phyloP scores from a whole-genome alignment of 192 early-diverging fungal species.

The Coemansia pectinata region DNA sequence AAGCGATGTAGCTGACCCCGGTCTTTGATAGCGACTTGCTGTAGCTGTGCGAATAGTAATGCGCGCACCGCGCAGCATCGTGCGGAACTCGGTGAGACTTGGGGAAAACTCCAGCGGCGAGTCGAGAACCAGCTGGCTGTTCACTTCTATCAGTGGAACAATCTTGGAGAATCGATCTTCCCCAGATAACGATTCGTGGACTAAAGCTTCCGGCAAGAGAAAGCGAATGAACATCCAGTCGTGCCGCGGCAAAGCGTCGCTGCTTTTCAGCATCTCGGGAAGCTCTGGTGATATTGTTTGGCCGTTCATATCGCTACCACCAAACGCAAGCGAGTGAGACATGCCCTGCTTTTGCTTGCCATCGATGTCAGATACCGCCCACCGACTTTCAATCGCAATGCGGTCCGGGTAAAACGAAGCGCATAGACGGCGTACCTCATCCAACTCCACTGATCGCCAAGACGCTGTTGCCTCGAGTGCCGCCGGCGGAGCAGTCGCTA shows the following conservation, averaged over 20 bases:
- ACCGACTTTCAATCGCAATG: neutral
- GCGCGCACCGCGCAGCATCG: conserved; percentile 42
- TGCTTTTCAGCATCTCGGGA: conserved; percentile 6
- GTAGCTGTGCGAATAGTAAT: conserved; percentile 21
- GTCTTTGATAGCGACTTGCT: neutral
- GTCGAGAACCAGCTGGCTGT: conserved; percentile 24
- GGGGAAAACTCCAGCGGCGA: conserved; percentile 15
- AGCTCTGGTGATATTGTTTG: neutral
- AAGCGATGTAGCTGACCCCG: neutral
- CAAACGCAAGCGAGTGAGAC: neutral
- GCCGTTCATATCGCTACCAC: conserved; percentile 7
- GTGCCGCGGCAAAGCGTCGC: neutral
- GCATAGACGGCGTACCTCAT: neutral
- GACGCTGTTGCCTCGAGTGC: neutral
- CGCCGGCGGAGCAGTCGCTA: neutral
- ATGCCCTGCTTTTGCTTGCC: neutral
- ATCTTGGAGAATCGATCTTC: neutral
- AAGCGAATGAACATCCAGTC: conserved; percentile 38
- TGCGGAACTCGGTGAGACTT: conserved; percentile 27
- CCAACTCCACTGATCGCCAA: neutral
- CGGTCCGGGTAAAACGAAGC: neutral
- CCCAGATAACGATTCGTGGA: neutral
- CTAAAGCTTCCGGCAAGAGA: conserved; percentile 9
- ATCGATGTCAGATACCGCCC: neutral
- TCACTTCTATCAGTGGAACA: conserved; percentile 12